Evolutionary conservation across 2,329 filamentous ascomycete species (phyloP), one percentile per base, ranked within the genome.

Genomic region (Paecilomyces sp.): DNA sequence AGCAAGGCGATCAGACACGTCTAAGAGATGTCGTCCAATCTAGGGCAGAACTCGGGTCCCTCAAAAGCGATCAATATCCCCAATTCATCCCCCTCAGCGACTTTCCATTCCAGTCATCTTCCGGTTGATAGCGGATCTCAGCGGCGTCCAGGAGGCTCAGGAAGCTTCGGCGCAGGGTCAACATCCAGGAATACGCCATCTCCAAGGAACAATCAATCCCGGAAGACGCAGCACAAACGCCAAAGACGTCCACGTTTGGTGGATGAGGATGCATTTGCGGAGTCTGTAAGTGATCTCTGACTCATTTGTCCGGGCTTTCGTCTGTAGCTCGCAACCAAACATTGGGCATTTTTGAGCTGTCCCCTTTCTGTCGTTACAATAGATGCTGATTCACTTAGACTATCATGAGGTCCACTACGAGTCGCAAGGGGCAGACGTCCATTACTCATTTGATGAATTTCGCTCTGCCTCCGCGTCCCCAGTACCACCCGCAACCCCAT

Each of bases 361-460:
- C 31, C 31, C 15, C 13, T 18, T 47, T 5, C 5, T 18, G n/a
- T 47, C 7, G 31, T 56, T 57, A 61, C 60, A 59, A 57, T 57
- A 54, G 25, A 52, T 62, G 58, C 58, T 62, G 55, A 61, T 57
- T 25, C 56, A 61, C 58, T 62, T 41, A 83, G 84, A 81, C 81
- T 76, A 83, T 81, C 76, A 88, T 87, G 83, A 82, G 78, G 72
- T 83, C 84, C 57, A 81, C 83, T 62, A 86, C 79, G 67, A 86
- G 86, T 68, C 88, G 94, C 61, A 91, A 94, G 68, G 94, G 94
- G 58, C 93, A 97, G 76, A 97, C 92, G 58, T 96, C 91, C 69
- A 99, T 99, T 72, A 97, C 94, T 50, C 94, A 99, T 76, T 79
- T 99, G 60, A 90, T 99, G 82, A 93, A 93, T 79, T 96, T 97